Percentiles rank a stretch among this genome's conserved stretches.
Conservation (phyloP, 805 yeast genomes). For the Wickerhamomyces chambardii region DNA sequence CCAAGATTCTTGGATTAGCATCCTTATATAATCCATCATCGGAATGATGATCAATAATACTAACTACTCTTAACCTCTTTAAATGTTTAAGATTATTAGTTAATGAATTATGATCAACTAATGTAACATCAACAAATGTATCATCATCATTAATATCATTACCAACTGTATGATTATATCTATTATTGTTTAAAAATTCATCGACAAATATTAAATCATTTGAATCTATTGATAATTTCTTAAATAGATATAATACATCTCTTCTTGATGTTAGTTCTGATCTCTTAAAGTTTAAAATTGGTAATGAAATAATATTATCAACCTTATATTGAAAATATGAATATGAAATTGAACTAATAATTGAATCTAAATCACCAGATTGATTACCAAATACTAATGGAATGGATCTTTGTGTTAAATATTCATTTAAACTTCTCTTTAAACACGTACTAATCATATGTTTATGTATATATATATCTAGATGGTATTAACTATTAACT, state of each 20-base stretch:
- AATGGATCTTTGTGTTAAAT: background rate
- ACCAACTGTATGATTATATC: no score
- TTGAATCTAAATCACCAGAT: slow-evolving; percentile 84
- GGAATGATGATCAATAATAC: slow-evolving; percentile 83
- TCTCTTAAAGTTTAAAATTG: slow-evolving; percentile 65
- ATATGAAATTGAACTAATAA: slow-evolving; percentile 64
- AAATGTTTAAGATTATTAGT: slow-evolving; percentile 36
- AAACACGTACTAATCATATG: no score
- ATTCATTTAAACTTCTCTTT: no score
- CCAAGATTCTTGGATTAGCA: slow-evolving; percentile 55
- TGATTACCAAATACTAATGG: slow-evolving; percentile 70
- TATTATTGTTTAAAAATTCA: slow-evolving; percentile 34
- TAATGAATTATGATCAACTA: slow-evolving; percentile 79
- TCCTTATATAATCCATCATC: slow-evolving; percentile 46
- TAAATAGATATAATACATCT: slow-evolving; percentile 55
- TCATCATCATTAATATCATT: no score
- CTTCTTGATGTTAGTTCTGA: slow-evolving; percentile 60
- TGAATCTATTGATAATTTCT: slow-evolving; percentile 33
- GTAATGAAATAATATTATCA: slow-evolving; percentile 33
- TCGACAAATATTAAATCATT: slow-evolving; percentile 55
- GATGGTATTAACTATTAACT: no score
- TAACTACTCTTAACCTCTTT: slow-evolving; percentile 31
- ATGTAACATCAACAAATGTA: slow-evolving; percentile 33
- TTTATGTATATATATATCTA: no score
- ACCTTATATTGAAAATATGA: slow-evolving; percentile 45